These are phyloP conservation scores for Haplographium delicatum DNA, from an alignment of 495 filamentous ascomycete genomes.

Conservation along the genomic window DNA sequence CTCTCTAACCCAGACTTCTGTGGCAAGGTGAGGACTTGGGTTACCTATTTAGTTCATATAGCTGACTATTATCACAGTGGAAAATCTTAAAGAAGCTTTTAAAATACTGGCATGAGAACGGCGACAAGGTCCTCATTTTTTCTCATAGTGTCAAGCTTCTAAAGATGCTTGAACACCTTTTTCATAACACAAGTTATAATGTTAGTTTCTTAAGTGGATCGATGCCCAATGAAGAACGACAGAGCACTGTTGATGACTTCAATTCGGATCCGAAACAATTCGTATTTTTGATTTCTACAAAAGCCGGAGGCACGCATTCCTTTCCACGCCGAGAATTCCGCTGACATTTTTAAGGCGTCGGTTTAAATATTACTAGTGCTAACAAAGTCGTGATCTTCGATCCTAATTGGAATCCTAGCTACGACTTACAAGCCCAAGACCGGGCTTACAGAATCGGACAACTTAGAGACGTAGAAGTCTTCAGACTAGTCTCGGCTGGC, in stretches of 20 bases:
- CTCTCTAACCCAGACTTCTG: slow-evolving; percentile 90
- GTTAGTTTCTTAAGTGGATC: slow-evolving; percentile 86
- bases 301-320: too few relatives aligned
- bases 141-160: slow-evolving; percentile 82
- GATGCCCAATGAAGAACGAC: slow-evolving; percentile 83
- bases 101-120: slow-evolving; percentile 80
- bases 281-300: slow-evolving; percentile 93
- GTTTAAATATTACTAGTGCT: slow-evolving; percentile 92
- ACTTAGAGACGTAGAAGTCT: slow-evolving; percentile 89
- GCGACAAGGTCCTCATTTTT: slow-evolving; percentile 92
- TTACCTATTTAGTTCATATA: background rate
- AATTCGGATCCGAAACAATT: slow-evolving; percentile 86
- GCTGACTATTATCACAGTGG: slow-evolving; percentile 45
- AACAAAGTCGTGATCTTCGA: slow-evolving; percentile 98
- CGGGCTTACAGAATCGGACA: slow-evolving; percentile 96
- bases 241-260: slow-evolving; percentile 78
- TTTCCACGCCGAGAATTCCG: too few relatives aligned
- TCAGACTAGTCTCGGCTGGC: slow-evolving; percentile 84
- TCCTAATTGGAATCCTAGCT: slow-evolving; percentile 92
- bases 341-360: slow-evolving; percentile 33
- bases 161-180: slow-evolving; percentile 80
- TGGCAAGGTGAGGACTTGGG: slow-evolving; percentile 56
- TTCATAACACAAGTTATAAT: slow-evolving; percentile 85
- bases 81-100: slow-evolving; percentile 83
- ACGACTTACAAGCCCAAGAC: slow-evolving; percentile 87